These are phyloP conservation scores for Piper longum DNA, from an alignment of 164 flowering plant species.

Conservation along the genomic window DNA sequence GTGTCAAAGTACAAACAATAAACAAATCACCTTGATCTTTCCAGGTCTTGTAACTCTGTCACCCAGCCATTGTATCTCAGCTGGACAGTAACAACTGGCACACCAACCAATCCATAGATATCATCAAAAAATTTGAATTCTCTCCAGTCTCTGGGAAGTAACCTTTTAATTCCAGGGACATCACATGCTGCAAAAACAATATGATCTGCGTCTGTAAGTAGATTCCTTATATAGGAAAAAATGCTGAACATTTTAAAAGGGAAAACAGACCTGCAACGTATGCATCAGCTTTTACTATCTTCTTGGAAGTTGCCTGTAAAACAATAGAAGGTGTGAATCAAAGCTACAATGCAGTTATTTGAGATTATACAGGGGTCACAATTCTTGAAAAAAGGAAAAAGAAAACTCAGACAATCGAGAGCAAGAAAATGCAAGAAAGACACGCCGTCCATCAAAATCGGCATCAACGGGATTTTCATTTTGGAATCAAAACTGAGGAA, in stretches of 20 bases:
- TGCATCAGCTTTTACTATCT: constrained; percentile 83
- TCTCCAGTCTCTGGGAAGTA: constrained; percentile 81
- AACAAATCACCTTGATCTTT: constrained; percentile 49
- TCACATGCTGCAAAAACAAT: constrained; percentile 67
- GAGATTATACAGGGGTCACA: no score
- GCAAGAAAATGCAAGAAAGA: no score
- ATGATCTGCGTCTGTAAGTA: constrained; percentile 2
- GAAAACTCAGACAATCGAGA: no score
- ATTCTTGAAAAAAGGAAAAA: no score
- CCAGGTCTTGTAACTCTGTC: constrained; percentile 78
- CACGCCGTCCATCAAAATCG: no score
- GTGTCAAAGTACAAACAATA: background rate
- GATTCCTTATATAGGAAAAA: background rate
- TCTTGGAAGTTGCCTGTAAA: constrained; percentile 71
- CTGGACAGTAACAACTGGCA: constrained; percentile 95
- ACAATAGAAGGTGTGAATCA: background rate
- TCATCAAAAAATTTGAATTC: constrained; percentile 60
- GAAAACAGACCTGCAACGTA: constrained; percentile 78
- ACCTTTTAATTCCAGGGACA: constrained; percentile 95
- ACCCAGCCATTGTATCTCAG: constrained; percentile 98
- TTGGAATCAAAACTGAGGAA: no score
- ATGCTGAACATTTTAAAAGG: background rate
- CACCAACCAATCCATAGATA: constrained; percentile 79
- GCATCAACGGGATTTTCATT: no score
- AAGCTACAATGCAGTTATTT: background rate